These are phyloP conservation scores for Penicillium corylophilum DNA, from an alignment of 2,329 filamentous ascomycete genomes.

Conservation along the genomic window DNA sequence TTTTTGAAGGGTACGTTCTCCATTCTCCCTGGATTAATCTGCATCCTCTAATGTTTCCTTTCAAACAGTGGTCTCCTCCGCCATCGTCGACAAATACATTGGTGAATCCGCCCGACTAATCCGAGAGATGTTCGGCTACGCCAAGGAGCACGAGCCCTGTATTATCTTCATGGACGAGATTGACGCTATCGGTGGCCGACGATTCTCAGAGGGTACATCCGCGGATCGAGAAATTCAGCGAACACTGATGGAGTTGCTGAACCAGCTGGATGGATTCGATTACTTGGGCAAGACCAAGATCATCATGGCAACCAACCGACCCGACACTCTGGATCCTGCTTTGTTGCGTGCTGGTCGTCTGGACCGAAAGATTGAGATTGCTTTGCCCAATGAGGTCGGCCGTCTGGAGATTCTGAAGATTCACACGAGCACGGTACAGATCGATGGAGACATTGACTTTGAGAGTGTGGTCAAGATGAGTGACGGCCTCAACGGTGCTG, in stretches of 20 bases:
- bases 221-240: slow-evolving; percentile 98
- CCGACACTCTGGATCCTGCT: slow-evolving; percentile 91
- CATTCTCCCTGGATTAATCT: neutral
- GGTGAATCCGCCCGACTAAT: slow-evolving; percentile 96
- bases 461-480: slow-evolving; percentile 99
- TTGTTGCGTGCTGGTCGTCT: slow-evolving; percentile 88
- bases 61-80: slow-evolving; percentile 83
- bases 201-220: slow-evolving; percentile 96
- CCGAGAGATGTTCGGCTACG: slow-evolving; percentile 99
- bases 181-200: slow-evolving; percentile 92
- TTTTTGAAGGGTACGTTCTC: slow-evolving; percentile 79
- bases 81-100: slow-evolving; percentile 99
- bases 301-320: slow-evolving; percentile 98
- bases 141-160: slow-evolving; percentile 98
- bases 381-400: slow-evolving; percentile 93
- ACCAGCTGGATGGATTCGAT: slow-evolving; percentile 98
- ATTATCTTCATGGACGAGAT: slow-evolving; percentile 99
- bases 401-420: slow-evolving; percentile 98
- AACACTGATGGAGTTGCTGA: slow-evolving; percentile 96
- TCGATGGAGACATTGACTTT: slow-evolving; percentile 95
- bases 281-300: slow-evolving; percentile 99
- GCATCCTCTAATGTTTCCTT: slow-evolving; percentile 4
- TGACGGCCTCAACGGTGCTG: slow-evolving; percentile 93
- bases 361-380: slow-evolving; percentile 97
- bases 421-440: slow-evolving; percentile 79